phyloP scores from a whole-genome alignment of 2,329 filamentous ascomycete species.

The Aspergillus sergii region DNA sequence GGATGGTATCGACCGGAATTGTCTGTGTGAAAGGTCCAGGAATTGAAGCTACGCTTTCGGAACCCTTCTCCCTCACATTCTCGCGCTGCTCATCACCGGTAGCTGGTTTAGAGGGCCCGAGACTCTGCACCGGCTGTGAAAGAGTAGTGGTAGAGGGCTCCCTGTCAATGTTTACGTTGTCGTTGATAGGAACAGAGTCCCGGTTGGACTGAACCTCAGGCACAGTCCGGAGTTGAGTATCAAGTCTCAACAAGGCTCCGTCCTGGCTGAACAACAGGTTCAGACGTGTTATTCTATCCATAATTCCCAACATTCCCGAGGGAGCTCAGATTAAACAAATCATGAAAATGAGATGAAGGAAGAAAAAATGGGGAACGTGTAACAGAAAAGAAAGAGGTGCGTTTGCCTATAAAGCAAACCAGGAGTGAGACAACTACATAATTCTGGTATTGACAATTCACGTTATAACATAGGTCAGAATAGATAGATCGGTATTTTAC shows the following conservation, averaged over 20 bases:
- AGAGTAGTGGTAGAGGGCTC: neutral
- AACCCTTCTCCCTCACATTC: neutral
- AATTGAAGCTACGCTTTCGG: neutral
- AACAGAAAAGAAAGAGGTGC: neutral
- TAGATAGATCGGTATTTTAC: neutral
- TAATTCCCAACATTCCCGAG: constrained; percentile 9
- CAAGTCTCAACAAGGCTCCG: constrained; percentile 24
- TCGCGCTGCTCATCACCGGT: neutral
- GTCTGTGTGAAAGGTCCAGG: neutral
- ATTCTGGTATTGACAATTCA: neutral
- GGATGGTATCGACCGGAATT: neutral
- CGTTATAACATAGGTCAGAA: neutral
- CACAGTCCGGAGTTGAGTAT: constrained; percentile 20
- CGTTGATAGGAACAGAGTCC: neutral
- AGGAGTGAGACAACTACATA: neutral
- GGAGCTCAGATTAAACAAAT: neutral
- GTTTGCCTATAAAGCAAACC: neutral
- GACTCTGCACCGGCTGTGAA: neutral
- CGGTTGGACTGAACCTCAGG: neutral
- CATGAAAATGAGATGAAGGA: neutral
- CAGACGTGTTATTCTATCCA: constrained; percentile 30
- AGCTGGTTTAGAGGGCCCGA: neutral
- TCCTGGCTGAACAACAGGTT: constrained; percentile 33
- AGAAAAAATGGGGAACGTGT: neutral
- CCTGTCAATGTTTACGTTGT: neutral